These are phyloP conservation scores for Aspergillus wentii DNA, from an alignment of 495 filamentous ascomycete species.

Conservation along the genomic window DNA sequence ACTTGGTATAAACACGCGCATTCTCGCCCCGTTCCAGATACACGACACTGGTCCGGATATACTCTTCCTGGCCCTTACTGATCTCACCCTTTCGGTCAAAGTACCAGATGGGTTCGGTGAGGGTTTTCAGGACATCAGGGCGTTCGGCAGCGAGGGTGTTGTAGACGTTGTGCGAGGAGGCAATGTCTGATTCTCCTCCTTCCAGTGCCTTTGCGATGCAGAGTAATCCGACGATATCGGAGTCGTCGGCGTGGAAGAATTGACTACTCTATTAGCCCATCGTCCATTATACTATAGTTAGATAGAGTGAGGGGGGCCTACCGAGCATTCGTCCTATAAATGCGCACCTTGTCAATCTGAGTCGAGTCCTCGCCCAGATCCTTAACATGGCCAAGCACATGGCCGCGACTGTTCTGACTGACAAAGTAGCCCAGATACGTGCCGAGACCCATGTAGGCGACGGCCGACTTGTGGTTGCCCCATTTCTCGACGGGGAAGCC, in stretches of 20 bases:
- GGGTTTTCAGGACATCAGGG: slow-evolving; percentile 70
- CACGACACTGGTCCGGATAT: slow-evolving; percentile 66
- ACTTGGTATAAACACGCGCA: slow-evolving; percentile 52
- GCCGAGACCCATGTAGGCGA: slow-evolving; percentile 88
- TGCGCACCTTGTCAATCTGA: slow-evolving; percentile 76
- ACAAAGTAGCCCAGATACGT: slow-evolving; percentile 82
- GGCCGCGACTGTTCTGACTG: slow-evolving; percentile 80
- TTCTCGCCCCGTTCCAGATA: slow-evolving; percentile 60
- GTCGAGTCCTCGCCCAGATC: slow-evolving; percentile 79
- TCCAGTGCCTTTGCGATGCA: slow-evolving; percentile 74
- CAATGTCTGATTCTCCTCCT: slow-evolving; percentile 82
- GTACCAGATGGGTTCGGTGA: slow-evolving; percentile 82
- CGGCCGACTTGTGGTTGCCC: slow-evolving; percentile 74
- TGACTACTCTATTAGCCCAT: slow-evolving; percentile 33
- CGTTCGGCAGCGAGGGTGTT: slow-evolving; percentile 70
- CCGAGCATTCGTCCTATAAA: slow-evolving; percentile 84
- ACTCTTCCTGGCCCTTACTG: slow-evolving; percentile 68
- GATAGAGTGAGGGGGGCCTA: slow-evolving; percentile 25
- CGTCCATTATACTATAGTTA: background rate
- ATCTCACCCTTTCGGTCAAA: slow-evolving; percentile 92
- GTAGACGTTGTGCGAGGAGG: slow-evolving; percentile 76
- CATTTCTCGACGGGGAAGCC: slow-evolving; percentile 71
- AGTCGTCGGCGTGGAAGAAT: slow-evolving; percentile 79
- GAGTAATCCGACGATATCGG: slow-evolving; percentile 79
- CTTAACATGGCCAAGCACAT: slow-evolving; percentile 88